Conservation (phyloP, 441 rosid genomes). For the Pelargonium citronellum region DNA sequence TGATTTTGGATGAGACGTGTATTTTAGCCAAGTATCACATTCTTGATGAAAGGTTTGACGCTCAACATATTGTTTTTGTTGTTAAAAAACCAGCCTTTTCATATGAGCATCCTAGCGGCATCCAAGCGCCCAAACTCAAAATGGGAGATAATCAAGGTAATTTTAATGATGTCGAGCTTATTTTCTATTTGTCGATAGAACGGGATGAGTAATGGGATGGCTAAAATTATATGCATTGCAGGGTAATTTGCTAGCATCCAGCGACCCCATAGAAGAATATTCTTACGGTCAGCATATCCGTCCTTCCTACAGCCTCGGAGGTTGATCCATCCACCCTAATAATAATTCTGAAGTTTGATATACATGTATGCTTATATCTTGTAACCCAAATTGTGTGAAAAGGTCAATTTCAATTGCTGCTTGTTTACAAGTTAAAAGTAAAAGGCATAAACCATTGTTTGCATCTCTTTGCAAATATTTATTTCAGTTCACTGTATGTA, state of each 20-base stretch:
- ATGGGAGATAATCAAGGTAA: slow-evolving; percentile 45
- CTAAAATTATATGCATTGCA: slow-evolving; percentile 15
- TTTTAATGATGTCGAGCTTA: not conserved
- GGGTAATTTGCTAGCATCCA: slow-evolving; percentile 44
- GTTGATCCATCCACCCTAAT: too few relatives aligned
- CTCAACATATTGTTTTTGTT: slow-evolving; percentile 1
- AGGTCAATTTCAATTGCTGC: too few relatives aligned
- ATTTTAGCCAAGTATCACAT: not conserved
- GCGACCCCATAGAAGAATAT: slow-evolving; percentile 20
- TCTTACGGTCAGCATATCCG: slow-evolving; percentile 18
- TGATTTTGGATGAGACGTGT: not conserved
- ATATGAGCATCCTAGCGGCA: slow-evolving; percentile 42
- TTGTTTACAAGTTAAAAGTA: too few relatives aligned
- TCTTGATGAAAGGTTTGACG: not conserved
- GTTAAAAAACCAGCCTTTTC: slow-evolving; percentile 35
- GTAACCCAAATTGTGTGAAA: too few relatives aligned
- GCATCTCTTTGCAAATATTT: too few relatives aligned
- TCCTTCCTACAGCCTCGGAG: slow-evolving; percentile 33
- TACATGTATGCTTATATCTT: too few relatives aligned
- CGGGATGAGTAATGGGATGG: not conserved
- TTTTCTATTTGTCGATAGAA: not conserved
- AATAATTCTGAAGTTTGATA: too few relatives aligned
- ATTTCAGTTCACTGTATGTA: too few relatives aligned
- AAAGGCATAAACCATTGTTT: too few relatives aligned
- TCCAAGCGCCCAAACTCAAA: slow-evolving; percentile 28